These are phyloP conservation scores for Kurtzmaniella quercitrusa DNA, from an alignment of 1,139 yeast species.

Conservation along the genomic window DNA sequence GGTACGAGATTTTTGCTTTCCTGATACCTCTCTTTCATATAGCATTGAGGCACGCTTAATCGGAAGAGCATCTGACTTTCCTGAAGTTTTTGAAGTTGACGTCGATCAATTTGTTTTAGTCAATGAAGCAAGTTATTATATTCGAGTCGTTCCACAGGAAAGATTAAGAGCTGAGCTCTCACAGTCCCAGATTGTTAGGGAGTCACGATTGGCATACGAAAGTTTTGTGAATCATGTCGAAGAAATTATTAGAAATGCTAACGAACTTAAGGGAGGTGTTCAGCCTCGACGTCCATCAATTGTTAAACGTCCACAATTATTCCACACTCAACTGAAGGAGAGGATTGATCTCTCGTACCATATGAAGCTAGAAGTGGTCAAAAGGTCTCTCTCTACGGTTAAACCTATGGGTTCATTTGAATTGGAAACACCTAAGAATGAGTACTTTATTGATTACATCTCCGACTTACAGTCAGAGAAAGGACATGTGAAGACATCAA, in stretches of 20 bases:
- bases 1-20: conserved; percentile 19
- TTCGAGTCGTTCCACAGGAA: conserved; percentile 21
- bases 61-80: conserved; percentile 32
- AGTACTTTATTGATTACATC: conserved; percentile 11
- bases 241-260: conserved; percentile 16
- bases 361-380: conserved; percentile 9
- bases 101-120: conserved; percentile 20
- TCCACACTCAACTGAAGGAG: conserved; percentile 6
- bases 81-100: conserved; percentile 7
- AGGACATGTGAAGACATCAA: background rate
- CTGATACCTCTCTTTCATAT: conserved; percentile 33
- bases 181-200: conserved; percentile 10
- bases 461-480: conserved; percentile 2
- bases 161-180: conserved; percentile 11
- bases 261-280: conserved; percentile 3
- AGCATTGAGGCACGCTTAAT: conserved; percentile 39
- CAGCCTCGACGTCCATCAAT: conserved; percentile 12
- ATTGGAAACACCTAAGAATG: conserved; percentile 14
- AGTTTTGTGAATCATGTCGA: conserved; percentile 14
- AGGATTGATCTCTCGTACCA: background rate
- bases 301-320: conserved; percentile 17
- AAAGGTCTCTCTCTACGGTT: conserved; percentile 18
- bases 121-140: conserved; percentile 19
- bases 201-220: conserved; percentile 14
- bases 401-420: conserved; percentile 19